Conservation (phyloP, 768 basidiomycete genomes). For the Xanthoconium stramineum region DNA sequence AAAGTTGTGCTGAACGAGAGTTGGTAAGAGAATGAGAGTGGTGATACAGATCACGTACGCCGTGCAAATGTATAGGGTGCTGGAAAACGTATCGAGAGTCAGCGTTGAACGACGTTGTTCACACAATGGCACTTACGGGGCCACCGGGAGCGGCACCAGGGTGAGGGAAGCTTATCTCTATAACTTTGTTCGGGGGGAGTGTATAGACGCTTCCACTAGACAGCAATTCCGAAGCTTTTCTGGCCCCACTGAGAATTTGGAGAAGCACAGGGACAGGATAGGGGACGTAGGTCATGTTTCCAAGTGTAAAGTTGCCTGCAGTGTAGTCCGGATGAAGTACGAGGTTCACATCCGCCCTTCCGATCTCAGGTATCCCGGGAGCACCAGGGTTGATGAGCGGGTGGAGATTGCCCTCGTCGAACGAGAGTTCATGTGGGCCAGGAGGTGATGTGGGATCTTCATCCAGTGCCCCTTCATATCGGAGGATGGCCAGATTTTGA, state of each 20-base stretch:
- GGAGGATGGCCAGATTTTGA: constrained; percentile 4
- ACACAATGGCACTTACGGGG: constrained; percentile 21
- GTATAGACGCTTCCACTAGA: constrained; percentile 45
- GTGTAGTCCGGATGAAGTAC: neutral
- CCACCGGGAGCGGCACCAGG: constrained; percentile 21
- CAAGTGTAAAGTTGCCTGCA: neutral
- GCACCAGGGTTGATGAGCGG: neutral
- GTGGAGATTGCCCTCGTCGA: neutral
- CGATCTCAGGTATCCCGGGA: constrained; percentile 3
- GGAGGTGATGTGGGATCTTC: neutral
- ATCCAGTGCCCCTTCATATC: neutral
- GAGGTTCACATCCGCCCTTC: constrained; percentile 3
- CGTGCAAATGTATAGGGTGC: constrained; percentile 40
- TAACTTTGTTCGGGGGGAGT: constrained; percentile 41
- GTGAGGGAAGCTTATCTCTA: constrained; percentile 47
- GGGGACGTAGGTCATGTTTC: constrained; percentile 6
- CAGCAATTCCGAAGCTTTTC: constrained; percentile 41
- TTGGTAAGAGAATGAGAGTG: neutral
- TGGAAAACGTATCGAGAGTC: neutral
- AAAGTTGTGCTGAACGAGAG: constrained; percentile 30
- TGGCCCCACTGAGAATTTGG: constrained; percentile 42
- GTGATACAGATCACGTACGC: constrained; percentile 24
- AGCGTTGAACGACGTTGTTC: neutral
- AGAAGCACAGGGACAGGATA: constrained; percentile 39
- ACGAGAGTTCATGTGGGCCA: neutral